Conservation (phyloP, 805 yeast genomes). For the Saccharomycopsis capsularis region DNA sequence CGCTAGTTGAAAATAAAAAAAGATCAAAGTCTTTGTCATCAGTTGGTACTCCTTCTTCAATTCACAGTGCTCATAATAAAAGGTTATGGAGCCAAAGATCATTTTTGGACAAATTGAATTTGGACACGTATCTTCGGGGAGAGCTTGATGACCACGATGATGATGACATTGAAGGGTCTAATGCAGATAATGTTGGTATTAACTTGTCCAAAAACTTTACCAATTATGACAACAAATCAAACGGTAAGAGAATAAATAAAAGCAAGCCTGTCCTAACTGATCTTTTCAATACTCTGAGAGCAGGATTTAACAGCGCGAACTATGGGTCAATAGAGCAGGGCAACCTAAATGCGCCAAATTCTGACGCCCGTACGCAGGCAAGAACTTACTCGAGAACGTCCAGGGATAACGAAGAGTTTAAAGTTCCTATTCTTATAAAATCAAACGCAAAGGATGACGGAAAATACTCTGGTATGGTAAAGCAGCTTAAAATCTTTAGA, state of each 20-base stretch:
- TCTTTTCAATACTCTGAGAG: slow-evolving; percentile 21
- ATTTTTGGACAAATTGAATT: slow-evolving; percentile 8
- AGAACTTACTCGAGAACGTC: background rate
- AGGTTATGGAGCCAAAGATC: background rate
- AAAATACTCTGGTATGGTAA: slow-evolving; percentile 27
- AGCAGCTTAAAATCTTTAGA: slow-evolving; percentile 35
- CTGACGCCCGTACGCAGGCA: background rate
- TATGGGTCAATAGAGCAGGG: no score
- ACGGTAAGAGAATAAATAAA: background rate
- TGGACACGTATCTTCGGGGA: slow-evolving; percentile 5
- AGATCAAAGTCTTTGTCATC: slow-evolving; percentile 15
- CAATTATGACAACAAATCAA: slow-evolving; percentile 23
- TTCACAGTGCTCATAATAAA: background rate
- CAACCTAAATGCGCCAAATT: background rate
- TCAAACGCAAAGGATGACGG: slow-evolving; percentile 1
- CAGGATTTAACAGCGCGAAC: slow-evolving; percentile 1
- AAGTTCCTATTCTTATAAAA: slow-evolving; percentile 6
- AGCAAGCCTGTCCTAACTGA: slow-evolving; percentile 1
- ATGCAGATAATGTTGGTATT: slow-evolving; percentile 27
- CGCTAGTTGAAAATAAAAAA: background rate
- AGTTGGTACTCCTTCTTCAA: slow-evolving; percentile 3
- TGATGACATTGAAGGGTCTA: slow-evolving; percentile 20
- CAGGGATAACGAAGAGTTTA: slow-evolving; percentile 6
- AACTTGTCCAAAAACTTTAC: slow-evolving; percentile 25
- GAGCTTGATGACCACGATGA: slow-evolving; percentile 11